phyloP scores from a whole-genome alignment of 192 early-diverging fungal genomes.

The Gaertneriomyces sp. region DNA sequence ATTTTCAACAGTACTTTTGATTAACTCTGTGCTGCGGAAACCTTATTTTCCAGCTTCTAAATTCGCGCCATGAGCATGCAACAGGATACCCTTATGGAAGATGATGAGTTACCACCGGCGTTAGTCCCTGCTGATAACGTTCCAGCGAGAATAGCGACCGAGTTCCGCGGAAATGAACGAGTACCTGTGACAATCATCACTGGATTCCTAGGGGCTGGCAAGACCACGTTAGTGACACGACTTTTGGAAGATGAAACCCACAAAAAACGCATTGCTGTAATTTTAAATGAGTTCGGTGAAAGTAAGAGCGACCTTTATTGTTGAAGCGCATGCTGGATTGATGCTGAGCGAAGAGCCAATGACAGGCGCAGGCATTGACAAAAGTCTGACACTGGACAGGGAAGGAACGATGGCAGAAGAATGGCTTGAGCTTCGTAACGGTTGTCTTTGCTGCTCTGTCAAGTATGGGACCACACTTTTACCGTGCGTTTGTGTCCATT shows the following conservation, averaged over 20 bases:
- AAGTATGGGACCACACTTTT: conserved; percentile 56
- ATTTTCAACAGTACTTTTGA: no score
- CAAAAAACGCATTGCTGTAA: conserved; percentile 93
- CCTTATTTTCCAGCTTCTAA: no score
- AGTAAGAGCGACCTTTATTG: conserved; percentile 38
- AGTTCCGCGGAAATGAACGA: not conserved
- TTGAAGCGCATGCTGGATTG: not conserved
- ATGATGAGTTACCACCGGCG: no score
- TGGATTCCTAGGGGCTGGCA: conserved; percentile 69
- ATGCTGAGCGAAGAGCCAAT: conserved; percentile 2
- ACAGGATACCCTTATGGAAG: no score
- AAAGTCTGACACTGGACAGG: conserved; percentile 76
- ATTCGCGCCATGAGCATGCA: no score
- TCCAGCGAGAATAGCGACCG: no score
- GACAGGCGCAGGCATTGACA: conserved; percentile 85
- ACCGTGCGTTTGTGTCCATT: not conserved
- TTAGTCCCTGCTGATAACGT: no score
- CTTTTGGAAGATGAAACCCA: conserved; percentile 56
- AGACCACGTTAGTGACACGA: conserved; percentile 84
- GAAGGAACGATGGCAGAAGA: conserved; percentile 85
- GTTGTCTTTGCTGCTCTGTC: conserved; percentile 96
- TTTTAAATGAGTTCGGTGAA: conserved; percentile 99
- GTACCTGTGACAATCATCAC: conserved; percentile 66
- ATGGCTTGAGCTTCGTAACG: conserved; percentile 97
- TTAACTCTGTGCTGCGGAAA: no score